These are phyloP conservation scores for Mimosa bimucronata DNA, from an alignment of 306 rosid genomes.

Conservation along the genomic window DNA sequence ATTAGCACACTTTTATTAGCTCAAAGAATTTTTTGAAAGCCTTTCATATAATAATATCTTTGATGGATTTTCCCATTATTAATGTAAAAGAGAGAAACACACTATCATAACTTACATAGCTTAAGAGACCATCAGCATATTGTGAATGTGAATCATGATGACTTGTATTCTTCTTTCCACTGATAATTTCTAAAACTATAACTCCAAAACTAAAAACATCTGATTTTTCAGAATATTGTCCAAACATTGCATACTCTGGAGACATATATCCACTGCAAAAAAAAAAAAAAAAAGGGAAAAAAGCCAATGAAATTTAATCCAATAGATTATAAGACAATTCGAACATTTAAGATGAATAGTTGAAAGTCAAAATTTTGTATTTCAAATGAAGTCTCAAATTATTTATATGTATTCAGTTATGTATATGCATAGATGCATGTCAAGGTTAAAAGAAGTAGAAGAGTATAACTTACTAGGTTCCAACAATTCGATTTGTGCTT, in stretches of 20 bases:
- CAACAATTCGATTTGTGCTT: background rate
- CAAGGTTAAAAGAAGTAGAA: too few species aligned
- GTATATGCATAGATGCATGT: background rate
- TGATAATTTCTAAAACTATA: background rate
- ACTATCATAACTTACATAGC: background rate
- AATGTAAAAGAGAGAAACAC: too few species aligned
- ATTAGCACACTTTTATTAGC: background rate
- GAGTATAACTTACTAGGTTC: background rate
- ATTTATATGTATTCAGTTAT: background rate
- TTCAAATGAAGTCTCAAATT: background rate
- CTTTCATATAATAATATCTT: background rate
- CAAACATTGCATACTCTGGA: background rate
- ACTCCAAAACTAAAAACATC: background rate
- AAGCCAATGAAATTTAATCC: background rate
- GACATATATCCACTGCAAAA: background rate
- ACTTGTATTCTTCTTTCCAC: background rate
- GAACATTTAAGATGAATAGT: background rate
- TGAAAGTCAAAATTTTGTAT: background rate
- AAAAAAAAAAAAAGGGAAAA: background rate
- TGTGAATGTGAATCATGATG: background rate
- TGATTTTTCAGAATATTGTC: background rate
- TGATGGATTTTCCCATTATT: too few species aligned
- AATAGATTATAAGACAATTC: background rate
- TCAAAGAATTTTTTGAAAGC: background rate
- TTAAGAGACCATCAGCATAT: background rate